Evolutionary conservation across 2,329 filamentous ascomycete species (phyloP), one percentile per base, ranked within the genome.

Genomic region (Capronia americana): DNA sequence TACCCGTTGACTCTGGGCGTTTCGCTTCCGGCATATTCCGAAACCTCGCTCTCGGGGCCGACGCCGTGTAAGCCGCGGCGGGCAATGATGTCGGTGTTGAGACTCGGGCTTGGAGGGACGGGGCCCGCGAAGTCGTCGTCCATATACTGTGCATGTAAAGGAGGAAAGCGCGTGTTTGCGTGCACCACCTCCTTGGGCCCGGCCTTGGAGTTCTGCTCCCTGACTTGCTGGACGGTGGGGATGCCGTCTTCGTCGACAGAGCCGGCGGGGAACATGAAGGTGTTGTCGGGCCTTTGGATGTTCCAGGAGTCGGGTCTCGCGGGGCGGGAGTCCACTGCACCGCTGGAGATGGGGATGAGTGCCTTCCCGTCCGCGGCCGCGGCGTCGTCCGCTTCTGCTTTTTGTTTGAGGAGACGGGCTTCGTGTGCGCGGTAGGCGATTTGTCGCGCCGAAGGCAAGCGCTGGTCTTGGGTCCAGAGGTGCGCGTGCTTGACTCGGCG

Each of bases 1-100:
- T 97, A 99, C 1, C 95, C 95, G 69, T 96, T 96, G 0, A 98
- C 92, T 1, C 92, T 86, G 0, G 94, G 95, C 0, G 94, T 98
- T 77, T 96, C 93, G 65, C 84, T 85, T 17, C 89, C 90, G 0
- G 83, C 83, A 67, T 82, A 86, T 2, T 84, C 84, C 10, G 81
- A 77, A 4, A 86, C 38, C 8, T 87, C 85, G 4, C 90, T 87
- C 17, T 5, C 38, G 17, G 38, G 38, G 3, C 38, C 38, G 17
- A 26, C 46, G 87, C 10, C 93, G 92, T 1, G 90, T 88, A 63
- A 97, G 92, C 93, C 93, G 72, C 93, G 92, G 70, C 90, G 87
- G 1, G 93, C 90, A 46, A 73, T 70, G 64, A 73, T 72, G 32
- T 70, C 69, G 14, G 71, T 71, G 4, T 92, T 95, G 68, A 96